Conservation (phyloP, 1,139 yeast species). For the Torulaspora pretoriensis region DNA sequence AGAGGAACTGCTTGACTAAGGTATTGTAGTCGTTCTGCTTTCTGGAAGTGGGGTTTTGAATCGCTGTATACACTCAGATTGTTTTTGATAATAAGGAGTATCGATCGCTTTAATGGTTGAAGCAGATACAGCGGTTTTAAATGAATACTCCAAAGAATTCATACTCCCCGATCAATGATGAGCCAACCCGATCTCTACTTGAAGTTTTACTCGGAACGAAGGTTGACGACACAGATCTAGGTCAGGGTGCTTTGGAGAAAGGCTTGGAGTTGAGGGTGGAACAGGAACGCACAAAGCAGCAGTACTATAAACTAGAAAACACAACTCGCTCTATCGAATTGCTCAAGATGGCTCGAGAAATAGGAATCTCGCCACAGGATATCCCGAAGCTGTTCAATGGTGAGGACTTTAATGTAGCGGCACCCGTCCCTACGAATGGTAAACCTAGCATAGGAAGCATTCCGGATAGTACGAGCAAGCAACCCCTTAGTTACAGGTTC, state of each 20-base stretch:
- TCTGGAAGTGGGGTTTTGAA: not conserved
- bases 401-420: constrained; percentile 13
- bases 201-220: constrained; percentile 26
- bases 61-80: not conserved
- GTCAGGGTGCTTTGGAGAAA: constrained; percentile 59
- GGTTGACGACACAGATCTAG: constrained; percentile 20
- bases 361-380: constrained; percentile 61
- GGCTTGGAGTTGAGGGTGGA: constrained; percentile 64
- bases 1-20: not conserved
- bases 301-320: constrained; percentile 63
- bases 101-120: constrained; percentile 3
- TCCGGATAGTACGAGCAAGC: constrained; percentile 9
- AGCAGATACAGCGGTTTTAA: constrained; percentile 1
- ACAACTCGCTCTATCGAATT: constrained; percentile 58
- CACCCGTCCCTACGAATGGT: not conserved
- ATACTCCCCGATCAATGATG: constrained; percentile 10
- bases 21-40: too few relatives aligned
- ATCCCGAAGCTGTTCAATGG: constrained; percentile 59
- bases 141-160: constrained; percentile 14
- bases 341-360: constrained; percentile 55
- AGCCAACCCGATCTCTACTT: constrained; percentile 16
- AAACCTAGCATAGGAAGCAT: not conserved
- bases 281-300: constrained; percentile 83
- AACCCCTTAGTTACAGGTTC: constrained; percentile 24
- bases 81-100: not conserved